Base-by-base conservation (phyloP, 148 eudicot species). In the Rheum nobile region DNA sequence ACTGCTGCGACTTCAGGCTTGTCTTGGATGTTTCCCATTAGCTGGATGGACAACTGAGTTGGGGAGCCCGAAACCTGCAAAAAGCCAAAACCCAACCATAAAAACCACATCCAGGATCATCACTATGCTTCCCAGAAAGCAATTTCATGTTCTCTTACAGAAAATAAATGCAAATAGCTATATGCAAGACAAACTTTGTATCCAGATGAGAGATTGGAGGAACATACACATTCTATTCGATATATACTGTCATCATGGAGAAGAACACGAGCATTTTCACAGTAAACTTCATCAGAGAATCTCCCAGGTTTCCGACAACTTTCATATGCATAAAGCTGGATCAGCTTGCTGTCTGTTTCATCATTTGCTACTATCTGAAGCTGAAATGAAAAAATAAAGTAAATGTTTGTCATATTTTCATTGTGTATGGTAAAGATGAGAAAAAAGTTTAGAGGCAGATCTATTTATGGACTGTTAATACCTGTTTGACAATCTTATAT, bases 401-500 rank as follows among this genome's bases (percentile, higher is more conserved):
- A 71, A 57, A n/a, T 65, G 38, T 65, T 65, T 31, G 2, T 2
- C 4, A 16, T 17, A 32, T 31, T 4, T 21, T 31, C 38, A 65
- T 65, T 17, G 38, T 65, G 39, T 31, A 4, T 32, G 70, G 9
- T 17, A 34, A 41, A 65, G n/a, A 65, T 13, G 70, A 65, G 41
- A 65, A 8, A 65, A 8, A 17, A 31, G n/a, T 32, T 12, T 31
- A n/a, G 19, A 29, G 73, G 77, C 47, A 61, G 43, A 10, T 72
- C 21, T 48, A 46, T 24, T 44, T 69, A 31, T 65, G 4, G 37
- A 35, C 37, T 35, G 37, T 35, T 35, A 1, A 35, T 38, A 95
- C 97, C 98, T 89, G 97, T 82, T 95, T 95, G 76, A 88, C 87
- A 32, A 95, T 82, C 81, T 90, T 90, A 75, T 87, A 89, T 78